Evolutionary conservation across 305 asterid species (phyloP), one percentile per base, ranked within the genome.

Genomic region (Rubia occidens): DNA sequence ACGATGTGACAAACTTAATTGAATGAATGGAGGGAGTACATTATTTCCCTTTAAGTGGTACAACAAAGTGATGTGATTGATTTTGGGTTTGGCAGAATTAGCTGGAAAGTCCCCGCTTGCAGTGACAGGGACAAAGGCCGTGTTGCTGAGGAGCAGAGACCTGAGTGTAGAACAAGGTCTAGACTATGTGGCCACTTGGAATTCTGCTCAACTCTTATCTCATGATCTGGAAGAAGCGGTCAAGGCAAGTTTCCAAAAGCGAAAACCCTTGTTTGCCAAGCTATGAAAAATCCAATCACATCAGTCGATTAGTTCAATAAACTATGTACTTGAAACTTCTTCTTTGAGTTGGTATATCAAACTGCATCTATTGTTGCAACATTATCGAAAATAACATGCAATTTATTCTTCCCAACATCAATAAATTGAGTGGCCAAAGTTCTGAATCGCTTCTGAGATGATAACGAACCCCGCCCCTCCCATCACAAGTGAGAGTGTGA

Each of bases 141-240:
- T 89, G 73, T 64, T 94, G 87, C 68, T 94, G 73, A 80, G 68
- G 68, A 76, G 90, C 77, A 84, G 96, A 77, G 96, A 87, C 60
- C 5, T 86, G 76, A 85, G 85, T 2, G 2, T 89, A 82, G 89
- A 87, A 24, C 96, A 94, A 83, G 99, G 85, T 37, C 73, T 94
- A 67, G 99, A 94, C 69, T 90, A 94, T 74, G 91, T 94, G 26
- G 96, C 97, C 9, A 86, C 96, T 3, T 89, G 91, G 96, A 94
- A 94, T 74, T 81, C 97, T 43, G 96, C 84, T 13, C 76, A 72
- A 55, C 81, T 94, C 54, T 13, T 80, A 49, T 86, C 97, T 0
- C 79, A 81, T 72, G 99, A 94, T 78, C 67, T 89, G 39, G 84
- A 75, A 47, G 91, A 89, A 83, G 89, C 90, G n/a, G 10, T 82